A percentile compares a stretch with the other conserved stretches of the same genome.
phyloP scores from a whole-genome alignment of 495 filamentous ascomycete species.

The Penicillium dipodomyicola region DNA sequence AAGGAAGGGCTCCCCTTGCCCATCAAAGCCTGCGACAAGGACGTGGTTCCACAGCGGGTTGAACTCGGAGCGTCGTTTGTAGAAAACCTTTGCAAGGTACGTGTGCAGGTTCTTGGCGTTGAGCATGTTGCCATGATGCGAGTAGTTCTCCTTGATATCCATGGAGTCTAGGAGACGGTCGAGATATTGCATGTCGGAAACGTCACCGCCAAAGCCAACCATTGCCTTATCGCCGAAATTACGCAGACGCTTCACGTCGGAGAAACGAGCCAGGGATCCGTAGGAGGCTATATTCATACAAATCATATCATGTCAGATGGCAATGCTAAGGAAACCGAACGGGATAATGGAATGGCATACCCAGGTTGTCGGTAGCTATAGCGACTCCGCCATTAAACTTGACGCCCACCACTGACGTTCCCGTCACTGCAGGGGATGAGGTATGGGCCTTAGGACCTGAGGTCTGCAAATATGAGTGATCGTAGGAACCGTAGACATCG shows the following conservation, averaged over 20 bases:
- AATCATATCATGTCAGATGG: conserved; percentile 4
- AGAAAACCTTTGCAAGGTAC: conserved; percentile 91
- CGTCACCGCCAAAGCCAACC: conserved; percentile 88
- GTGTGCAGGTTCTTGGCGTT: conserved; percentile 93
- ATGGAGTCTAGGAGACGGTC: conserved; percentile 85
- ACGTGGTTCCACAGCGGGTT: conserved; percentile 97
- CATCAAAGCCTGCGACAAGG: conserved; percentile 85
- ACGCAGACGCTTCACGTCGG: conserved; percentile 85
- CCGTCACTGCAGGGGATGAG: conserved; percentile 87
- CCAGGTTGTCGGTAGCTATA: conserved; percentile 94
- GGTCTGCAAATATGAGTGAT: conserved; percentile 74
- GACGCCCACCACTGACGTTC: conserved; percentile 88
- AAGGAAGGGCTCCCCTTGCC: conserved; percentile 76
- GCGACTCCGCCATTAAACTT: conserved; percentile 96
- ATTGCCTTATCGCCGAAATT: conserved; percentile 71
- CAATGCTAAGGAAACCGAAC: neutral
- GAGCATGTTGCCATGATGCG: conserved; percentile 55
- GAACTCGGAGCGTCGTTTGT: conserved; percentile 89
- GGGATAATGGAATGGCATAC: conserved; percentile 45
- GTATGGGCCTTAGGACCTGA: conserved; percentile 78
- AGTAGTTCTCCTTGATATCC: conserved; percentile 86
- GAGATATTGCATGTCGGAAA: conserved; percentile 98
- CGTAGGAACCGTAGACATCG: conserved; percentile 93
- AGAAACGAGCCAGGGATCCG: conserved; percentile 94
- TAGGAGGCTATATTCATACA: conserved; percentile 70